A percentile compares a stretch with the other conserved stretches of the same genome.
Evolutionary conservation across 805 yeast species (phyloP).

Genomic region (Yarrowia sp.): DNA sequence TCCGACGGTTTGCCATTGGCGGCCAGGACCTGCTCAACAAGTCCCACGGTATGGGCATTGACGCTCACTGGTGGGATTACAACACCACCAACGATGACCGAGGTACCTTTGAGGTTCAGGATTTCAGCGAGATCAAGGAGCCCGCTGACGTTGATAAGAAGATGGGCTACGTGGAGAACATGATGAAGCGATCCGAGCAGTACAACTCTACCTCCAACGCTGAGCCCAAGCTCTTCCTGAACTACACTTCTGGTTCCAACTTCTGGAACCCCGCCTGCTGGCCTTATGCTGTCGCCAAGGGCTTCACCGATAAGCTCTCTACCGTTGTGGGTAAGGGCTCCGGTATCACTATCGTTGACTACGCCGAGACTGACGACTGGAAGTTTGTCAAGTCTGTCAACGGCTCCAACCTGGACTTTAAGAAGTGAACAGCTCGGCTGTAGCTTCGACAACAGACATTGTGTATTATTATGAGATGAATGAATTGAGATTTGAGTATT

Average conservation of each 20-base stretch:
- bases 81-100: conserved; percentile 66
- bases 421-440: conserved; percentile 4
- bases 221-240: conserved; percentile 57
- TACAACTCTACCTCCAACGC: conserved; percentile 45
- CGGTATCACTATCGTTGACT: conserved; percentile 69
- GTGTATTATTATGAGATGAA: not conserved
- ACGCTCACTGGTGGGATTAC: conserved; percentile 65
- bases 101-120: conserved; percentile 64
- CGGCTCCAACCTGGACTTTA: conserved; percentile 22
- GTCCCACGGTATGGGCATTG: conserved; percentile 54
- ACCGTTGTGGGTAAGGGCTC: conserved; percentile 45
- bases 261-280: conserved; percentile 69
- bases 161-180: conserved; percentile 54
- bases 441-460: not conserved
- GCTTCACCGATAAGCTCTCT: conserved; percentile 38
- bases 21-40: conserved; percentile 52
- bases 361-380: conserved; percentile 63
- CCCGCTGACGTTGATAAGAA: conserved; percentile 56
- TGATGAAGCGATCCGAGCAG: conserved; percentile 53
- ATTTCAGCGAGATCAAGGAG: conserved; percentile 62
- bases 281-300: conserved; percentile 66
- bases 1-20: conserved; percentile 54
- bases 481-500: not conserved
- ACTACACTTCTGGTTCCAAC: conserved; percentile 72
- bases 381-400: conserved; percentile 41